phyloP scores from a whole-genome alignment of 306 rosid genomes.

The Vigna angularis region DNA sequence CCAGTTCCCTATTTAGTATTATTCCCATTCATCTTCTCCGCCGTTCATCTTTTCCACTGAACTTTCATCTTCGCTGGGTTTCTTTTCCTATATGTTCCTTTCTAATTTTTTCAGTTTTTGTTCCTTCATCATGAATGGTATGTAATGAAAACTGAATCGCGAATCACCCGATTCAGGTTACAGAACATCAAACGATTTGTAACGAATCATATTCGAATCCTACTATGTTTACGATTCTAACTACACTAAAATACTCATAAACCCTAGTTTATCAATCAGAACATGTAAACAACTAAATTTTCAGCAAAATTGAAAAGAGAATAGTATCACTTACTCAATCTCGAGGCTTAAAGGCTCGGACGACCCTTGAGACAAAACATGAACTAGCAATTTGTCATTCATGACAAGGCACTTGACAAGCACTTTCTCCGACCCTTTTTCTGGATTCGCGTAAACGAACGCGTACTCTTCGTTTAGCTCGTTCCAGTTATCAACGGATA shows the following conservation, averaged over 20 bases:
- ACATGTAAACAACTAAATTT: background rate
- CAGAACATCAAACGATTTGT: too few relatives aligned
- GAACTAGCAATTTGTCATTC: conserved; percentile 65
- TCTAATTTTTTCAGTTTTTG: too few relatives aligned
- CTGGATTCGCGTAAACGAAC: conserved; percentile 71
- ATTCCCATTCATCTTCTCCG: too few relatives aligned
- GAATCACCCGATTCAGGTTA: too few relatives aligned
- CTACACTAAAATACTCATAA: background rate
- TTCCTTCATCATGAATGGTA: too few relatives aligned
- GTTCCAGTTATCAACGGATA: conserved; percentile 80
- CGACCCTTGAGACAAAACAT: conserved; percentile 64
- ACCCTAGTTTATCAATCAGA: background rate
- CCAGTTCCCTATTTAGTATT: too few relatives aligned
- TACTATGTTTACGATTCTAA: too few relatives aligned
- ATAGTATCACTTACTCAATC: conserved; percentile 56
- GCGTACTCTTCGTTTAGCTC: conserved; percentile 83
- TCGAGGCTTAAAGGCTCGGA: conserved; percentile 69
- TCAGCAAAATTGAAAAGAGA: background rate
- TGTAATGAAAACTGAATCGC: too few relatives aligned
- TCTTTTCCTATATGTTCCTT: too few relatives aligned
- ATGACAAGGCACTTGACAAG: conserved; percentile 83
- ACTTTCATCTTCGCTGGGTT: too few relatives aligned
- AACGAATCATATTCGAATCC: too few relatives aligned
- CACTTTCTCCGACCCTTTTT: conserved; percentile 68
- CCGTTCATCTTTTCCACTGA: too few relatives aligned